These are phyloP conservation scores for Amylostereum chailletii DNA, from an alignment of 1,284 basidiomycete genomes.

Conservation along the genomic window DNA sequence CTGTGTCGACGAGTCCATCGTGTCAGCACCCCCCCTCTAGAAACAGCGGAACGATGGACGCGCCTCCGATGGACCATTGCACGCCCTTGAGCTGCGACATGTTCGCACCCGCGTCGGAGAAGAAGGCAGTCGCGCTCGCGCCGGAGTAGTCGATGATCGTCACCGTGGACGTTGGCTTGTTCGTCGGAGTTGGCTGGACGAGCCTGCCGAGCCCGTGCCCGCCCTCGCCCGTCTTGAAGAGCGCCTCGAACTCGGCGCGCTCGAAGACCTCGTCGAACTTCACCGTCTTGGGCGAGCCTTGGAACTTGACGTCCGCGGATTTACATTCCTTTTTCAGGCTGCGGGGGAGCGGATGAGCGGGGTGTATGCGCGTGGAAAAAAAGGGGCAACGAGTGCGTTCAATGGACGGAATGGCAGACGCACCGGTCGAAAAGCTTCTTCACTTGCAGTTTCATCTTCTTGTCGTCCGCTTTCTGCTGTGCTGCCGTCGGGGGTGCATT, in stretches of 20 bases:
- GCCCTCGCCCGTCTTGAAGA: constrained; percentile 18
- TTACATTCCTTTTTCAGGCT: constrained; percentile 36
- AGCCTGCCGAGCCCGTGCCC: constrained; percentile 21
- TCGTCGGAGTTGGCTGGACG: constrained; percentile 23
- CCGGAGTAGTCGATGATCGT: constrained; percentile 16
- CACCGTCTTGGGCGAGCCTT: constrained; percentile 16
- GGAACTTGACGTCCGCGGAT: constrained; percentile 28
- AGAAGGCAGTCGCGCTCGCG: constrained; percentile 20
- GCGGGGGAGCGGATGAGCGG: neutral
- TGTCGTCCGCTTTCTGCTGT: constrained; percentile 25
- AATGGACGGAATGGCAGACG: constrained; percentile 3
- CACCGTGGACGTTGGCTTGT: constrained; percentile 1
- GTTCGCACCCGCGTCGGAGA: constrained; percentile 20
- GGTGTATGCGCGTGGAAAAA: neutral
- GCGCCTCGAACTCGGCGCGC: constrained; percentile 24
- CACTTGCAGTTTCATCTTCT: constrained; percentile 28
- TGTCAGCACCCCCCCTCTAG: neutral
- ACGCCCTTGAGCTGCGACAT: constrained; percentile 28
- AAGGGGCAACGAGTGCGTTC: neutral
- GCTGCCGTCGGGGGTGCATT: neutral
- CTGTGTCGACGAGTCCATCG: constrained; percentile 8
- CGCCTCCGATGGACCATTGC: constrained; percentile 20
- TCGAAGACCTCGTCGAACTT: constrained; percentile 24
- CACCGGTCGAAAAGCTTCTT: constrained; percentile 32
- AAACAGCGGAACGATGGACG: constrained; percentile 7